Base-by-base conservation (phyloP, 202 grass and related monocot species). In the Setaria viridis region DNA sequence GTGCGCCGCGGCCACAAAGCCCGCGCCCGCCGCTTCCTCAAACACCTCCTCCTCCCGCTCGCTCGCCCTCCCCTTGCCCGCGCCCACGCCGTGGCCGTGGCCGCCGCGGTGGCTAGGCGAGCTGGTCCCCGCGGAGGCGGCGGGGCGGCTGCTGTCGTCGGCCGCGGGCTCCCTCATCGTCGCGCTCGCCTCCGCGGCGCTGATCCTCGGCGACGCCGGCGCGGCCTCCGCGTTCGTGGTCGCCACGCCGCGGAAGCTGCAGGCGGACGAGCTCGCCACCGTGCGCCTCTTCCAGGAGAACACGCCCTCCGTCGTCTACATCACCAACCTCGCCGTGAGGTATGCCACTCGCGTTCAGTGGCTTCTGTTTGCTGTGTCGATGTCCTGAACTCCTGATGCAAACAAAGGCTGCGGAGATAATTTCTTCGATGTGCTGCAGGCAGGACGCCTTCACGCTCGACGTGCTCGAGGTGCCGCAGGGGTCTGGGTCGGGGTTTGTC, bases 371-470 rank as follows among this genome's bases (percentile, higher is more conserved):
- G 74, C 11, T 32, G 37, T 60, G 47, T 69, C 4, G 17, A 13
- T 77, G 62, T 13, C 54, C 54, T 25, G 54, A 29, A 2, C 19
- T 42, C n/a, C 74, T 70, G 46, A 78, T 59, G 75, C 54, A 35
- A 46, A 7, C 39, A 41, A n/a, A 77, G 68, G 46, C 81, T 39
- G 58, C 4, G 80, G 32, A 39, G 8, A 1, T 41, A 32, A 35
- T 79, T 77, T 13, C 21, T 43, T 84, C 32, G 49, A 33, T 63
- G 50, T 37, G 54, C 53, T 78, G 62, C 67, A 96, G 97, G 80
- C 97, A 96, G 90, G 97, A 99, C 77, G 87, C 94, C 50, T 99
- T 99, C 88, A 99, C 97, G 54, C 89, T 99, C 77, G 97, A 99
- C 81, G 97, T 99, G 76, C 88, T 99, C 55, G 97, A 99, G 85